These are phyloP conservation scores for Neurospora sp. DNA, from an alignment of 495 filamentous ascomycete species.

Conservation along the genomic window DNA sequence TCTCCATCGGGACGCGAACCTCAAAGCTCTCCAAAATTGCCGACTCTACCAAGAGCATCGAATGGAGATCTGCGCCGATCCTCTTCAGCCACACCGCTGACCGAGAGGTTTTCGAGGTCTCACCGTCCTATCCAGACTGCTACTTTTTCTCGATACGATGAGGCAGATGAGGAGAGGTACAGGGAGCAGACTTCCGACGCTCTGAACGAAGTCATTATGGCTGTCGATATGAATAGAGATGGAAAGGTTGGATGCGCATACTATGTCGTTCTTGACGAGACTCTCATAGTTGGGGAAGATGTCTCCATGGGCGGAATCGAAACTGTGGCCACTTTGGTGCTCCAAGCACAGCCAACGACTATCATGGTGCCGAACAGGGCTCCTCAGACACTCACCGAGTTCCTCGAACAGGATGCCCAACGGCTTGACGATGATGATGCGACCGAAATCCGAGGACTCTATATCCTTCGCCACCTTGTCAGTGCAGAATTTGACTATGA, in stretches of 20 bases:
- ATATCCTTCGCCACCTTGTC: slow-evolving; percentile 62
- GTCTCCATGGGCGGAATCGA: slow-evolving; percentile 60
- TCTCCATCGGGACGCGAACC: background rate
- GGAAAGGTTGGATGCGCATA: slow-evolving; percentile 79
- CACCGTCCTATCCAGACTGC: background rate
- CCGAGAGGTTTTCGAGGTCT: background rate
- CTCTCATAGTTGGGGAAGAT: slow-evolving; percentile 72
- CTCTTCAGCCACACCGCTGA: background rate
- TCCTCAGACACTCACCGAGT: slow-evolving; percentile 47
- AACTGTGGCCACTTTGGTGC: slow-evolving; percentile 62
- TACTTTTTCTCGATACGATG: background rate
- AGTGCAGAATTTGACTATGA: slow-evolving; percentile 72
- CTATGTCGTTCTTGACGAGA: slow-evolving; percentile 66
- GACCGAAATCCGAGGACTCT: slow-evolving; percentile 37
- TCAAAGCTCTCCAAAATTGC: background rate
- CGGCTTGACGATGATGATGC: slow-evolving; percentile 23
- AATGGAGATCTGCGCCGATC: background rate
- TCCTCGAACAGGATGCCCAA: slow-evolving; percentile 34
- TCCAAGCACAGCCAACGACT: slow-evolving; percentile 71
- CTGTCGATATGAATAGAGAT: slow-evolving; percentile 63
- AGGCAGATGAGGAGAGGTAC: background rate
- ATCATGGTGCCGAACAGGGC: slow-evolving; percentile 64
- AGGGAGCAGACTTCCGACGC: slow-evolving; percentile 40
- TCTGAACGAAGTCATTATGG: slow-evolving; percentile 72
- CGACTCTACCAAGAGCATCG: background rate